These are phyloP conservation scores for Penicillium flavigenum DNA, from an alignment of 495 filamentous ascomycete species.

Conservation along the genomic window DNA sequence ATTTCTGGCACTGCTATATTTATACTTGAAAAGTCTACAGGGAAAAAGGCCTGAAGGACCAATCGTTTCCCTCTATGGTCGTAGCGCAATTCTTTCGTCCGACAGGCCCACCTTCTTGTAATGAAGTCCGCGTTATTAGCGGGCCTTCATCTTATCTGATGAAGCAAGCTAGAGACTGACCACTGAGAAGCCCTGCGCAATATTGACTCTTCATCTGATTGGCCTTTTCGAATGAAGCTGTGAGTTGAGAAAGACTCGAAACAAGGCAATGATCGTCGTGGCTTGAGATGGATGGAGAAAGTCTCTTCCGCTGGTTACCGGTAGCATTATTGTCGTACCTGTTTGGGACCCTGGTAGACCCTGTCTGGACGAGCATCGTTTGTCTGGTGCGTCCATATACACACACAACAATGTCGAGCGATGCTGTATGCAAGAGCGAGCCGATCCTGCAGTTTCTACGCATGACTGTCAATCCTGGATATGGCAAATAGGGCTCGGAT, in stretches of 20 bases:
- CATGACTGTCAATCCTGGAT: neutral
- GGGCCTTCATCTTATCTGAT: slow-evolving; percentile 12
- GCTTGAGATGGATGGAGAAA: slow-evolving; percentile 1
- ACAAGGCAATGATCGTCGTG: slow-evolving; percentile 7
- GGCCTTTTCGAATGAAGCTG: neutral
- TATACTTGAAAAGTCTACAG: neutral
- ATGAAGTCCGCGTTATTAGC: slow-evolving; percentile 7
- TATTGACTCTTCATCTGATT: neutral
- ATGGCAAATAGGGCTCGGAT: neutral
- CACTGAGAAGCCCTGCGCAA: neutral
- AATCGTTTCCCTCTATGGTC: neutral
- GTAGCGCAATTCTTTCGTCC: neutral
- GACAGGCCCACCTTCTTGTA: slow-evolving; percentile 6
- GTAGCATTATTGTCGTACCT: neutral
- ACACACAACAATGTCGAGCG: neutral
- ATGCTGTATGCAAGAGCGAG: neutral
- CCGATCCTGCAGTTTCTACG: neutral
- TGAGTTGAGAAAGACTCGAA: neutral
- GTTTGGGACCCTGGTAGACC: neutral
- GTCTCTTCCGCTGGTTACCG: slow-evolving; percentile 2
- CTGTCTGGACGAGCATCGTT: neutral
- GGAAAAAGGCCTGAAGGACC: neutral
- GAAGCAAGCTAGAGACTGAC: neutral
- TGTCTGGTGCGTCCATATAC: neutral
- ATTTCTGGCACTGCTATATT: neutral